phyloP scores from a whole-genome alignment of 768 basidiomycete genomes.

The Kwoniella dendrophila region DNA sequence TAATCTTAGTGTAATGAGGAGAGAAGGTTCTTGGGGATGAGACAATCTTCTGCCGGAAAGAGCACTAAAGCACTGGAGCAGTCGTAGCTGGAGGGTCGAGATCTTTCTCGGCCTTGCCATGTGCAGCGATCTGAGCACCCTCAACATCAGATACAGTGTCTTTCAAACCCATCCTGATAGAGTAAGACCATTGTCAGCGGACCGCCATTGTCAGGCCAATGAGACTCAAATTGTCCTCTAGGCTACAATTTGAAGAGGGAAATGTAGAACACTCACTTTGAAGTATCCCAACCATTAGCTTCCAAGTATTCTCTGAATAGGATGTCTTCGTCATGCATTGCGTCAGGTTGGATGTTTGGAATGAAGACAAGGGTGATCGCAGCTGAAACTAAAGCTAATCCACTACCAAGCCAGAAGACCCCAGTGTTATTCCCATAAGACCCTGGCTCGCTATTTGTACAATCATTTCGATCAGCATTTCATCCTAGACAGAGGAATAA shows the following conservation, averaged over 20 bases:
- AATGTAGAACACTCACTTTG: slow-evolving; percentile 51
- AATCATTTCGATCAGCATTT: background rate
- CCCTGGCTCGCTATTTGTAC: slow-evolving; percentile 54
- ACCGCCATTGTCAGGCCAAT: background rate
- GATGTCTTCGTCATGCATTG: slow-evolving; percentile 75
- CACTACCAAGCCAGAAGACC: slow-evolving; percentile 54
- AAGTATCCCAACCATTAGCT: slow-evolving; percentile 75
- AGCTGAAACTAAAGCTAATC: slow-evolving; percentile 77
- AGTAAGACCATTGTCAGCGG: background rate
- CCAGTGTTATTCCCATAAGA: slow-evolving; percentile 67
- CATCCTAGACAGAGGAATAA: too few relatives aligned
- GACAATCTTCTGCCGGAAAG: background rate
- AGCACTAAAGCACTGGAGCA: slow-evolving; percentile 5
- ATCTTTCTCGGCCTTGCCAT: slow-evolving; percentile 10
- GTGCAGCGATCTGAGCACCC: slow-evolving; percentile 6
- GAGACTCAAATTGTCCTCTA: too few relatives aligned
- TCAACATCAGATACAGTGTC: slow-evolving; percentile 21
- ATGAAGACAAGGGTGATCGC: slow-evolving; percentile 72
- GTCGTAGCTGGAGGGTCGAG: background rate
- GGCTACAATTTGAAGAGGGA: background rate
- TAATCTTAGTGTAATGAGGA: too few relatives aligned
- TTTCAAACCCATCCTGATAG: slow-evolving; percentile 24
- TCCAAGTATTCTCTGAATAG: slow-evolving; percentile 80
- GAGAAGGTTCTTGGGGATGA: background rate
- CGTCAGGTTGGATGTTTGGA: slow-evolving; percentile 71